Evolutionary conservation across 148 eudicot genomes (phyloP), one percentile per base, ranked within the genome.

Genomic region (Spergularia bocconei): DNA sequence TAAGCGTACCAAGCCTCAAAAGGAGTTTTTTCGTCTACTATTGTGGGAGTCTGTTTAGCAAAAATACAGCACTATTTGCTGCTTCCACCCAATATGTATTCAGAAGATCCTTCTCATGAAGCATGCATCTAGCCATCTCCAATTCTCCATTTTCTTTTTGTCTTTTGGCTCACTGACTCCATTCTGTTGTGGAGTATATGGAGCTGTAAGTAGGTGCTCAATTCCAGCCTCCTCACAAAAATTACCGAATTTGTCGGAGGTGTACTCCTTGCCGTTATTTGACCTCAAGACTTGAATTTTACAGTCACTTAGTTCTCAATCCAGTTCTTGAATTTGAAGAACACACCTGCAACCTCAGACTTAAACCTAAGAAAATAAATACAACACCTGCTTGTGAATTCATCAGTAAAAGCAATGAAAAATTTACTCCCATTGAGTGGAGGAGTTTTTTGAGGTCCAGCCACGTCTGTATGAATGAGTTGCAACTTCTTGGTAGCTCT

Each of bases 51-150:
- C 60, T 56, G 3, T 56, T 56, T 17, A 56, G 60, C 25, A 73
- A 51, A 14, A 7, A 77, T 3, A 77, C 68, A 0, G 61, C 51
- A 20, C 52, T 70, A 65, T 61, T 69, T 13, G 59, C 51, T 7
- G 51, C 79, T 52, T 77, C 61, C 23, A 60, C 79, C 79, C 74
- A 77, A 17, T 69, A 77, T 50, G 60, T 38, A 10, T 77, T 77
- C 20, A 60, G 79, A 29, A 77, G 41, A 29, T 29, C 36, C 36
- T 29, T 29, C 36, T 29, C 36, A 29, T 29, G 36, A 29, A 29
- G 36, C 36, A 76, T 76, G 3, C 29, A 67, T 12, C 71, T 78
- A 0, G 72, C 23, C 58, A 71, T 78, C 41, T 69, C 58, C 79
- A 77, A 69, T 10, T 78, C 41, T 69, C 58, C 79, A 77, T 77